Conservation (phyloP, 495 filamentous ascomycete genomes). For the Monascus purpureus region DNA sequence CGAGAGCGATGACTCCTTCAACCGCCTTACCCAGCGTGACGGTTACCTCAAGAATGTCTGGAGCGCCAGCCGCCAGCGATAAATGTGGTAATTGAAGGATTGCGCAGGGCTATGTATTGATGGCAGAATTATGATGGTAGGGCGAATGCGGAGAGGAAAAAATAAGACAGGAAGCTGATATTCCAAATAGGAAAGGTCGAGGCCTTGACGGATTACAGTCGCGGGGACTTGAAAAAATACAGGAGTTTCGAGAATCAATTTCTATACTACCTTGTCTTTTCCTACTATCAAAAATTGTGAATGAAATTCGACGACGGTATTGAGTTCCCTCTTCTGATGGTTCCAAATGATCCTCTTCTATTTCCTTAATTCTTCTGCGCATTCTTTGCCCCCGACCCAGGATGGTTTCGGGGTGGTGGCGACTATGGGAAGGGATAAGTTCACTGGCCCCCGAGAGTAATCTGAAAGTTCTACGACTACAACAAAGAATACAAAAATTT, state of each 20-base stretch:
- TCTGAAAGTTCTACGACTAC: too few relatives aligned
- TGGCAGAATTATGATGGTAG: conserved; percentile 20
- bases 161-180: not conserved
- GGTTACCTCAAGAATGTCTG: conserved; percentile 95
- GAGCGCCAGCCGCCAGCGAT: conserved; percentile 59
- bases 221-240: not conserved
- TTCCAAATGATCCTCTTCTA: too few relatives aligned
- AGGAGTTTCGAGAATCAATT: conserved; percentile 1
- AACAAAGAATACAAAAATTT: too few relatives aligned
- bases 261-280: too few relatives aligned
- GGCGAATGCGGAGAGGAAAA: conserved; percentile 1
- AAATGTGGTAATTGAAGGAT: conserved; percentile 20
- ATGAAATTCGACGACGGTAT: not conserved
- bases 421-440: too few relatives aligned
- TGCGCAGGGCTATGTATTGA: conserved; percentile 13
- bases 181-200: not conserved
- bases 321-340: too few relatives aligned
- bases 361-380: too few relatives aligned
- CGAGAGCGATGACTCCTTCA: conserved; percentile 92
- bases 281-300: not conserved
- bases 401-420: too few relatives aligned
- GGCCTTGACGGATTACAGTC: not conserved
- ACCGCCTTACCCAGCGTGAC: conserved; percentile 88
- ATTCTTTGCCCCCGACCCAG: too few relatives aligned
- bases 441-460: too few relatives aligned